Evolutionary conservation across 495 filamentous ascomycete genomes (phyloP), one percentile per base, ranked within the genome.

Genomic region (Aeminium ludgeri): DNA sequence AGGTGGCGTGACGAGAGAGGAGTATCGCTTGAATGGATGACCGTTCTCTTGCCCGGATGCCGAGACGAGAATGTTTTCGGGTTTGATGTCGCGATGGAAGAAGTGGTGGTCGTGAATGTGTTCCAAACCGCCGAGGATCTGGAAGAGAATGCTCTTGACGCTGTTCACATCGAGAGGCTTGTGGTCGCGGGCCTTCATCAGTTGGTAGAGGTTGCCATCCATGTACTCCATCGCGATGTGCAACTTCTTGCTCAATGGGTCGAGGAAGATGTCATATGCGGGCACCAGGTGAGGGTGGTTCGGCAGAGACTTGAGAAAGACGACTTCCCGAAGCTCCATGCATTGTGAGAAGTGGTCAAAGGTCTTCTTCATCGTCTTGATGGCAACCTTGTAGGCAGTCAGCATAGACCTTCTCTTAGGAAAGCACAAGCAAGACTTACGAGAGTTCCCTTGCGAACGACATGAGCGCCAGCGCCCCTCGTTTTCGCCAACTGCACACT

Each of bases 331-430:
- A 34, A 99, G 67, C 55, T 99, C 89, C 45, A 92, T 58, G 57
- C 91, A 96, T 30, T 82, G 82, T 17, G 68, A 62, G 54, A 96
- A 82, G 3, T 82, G 87, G 29, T 96, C 86, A 50, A 96, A 99
- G 0, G 81, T 84, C 71, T 99, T 99, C 70, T 99, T 99, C 91
- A 99, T 96, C 13, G 89, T 95, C 66, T 99, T 99, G 57, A 99
- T 94, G 2, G 89, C 89, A 51, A 97, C 85, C 89, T 97, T 44
- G 20, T 35, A 28, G 19, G 3, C 19, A 6, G 17, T 34, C 8
- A 51, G 42, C 41, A 55, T 50, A 27, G 10, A 20, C 23, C 31
- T 34, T 33, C 33, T 27, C 25, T 35, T 17, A 20, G 23, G 38
- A 13, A 28, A 5, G 20, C 20, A 20, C 36, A 44, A 7, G 31